Percentiles rank a stretch among this genome's conserved stretches.
Evolutionary conservation across 108 stramenopile species (phyloP).

Genomic region (Nitzschia inconspicua): DNA sequence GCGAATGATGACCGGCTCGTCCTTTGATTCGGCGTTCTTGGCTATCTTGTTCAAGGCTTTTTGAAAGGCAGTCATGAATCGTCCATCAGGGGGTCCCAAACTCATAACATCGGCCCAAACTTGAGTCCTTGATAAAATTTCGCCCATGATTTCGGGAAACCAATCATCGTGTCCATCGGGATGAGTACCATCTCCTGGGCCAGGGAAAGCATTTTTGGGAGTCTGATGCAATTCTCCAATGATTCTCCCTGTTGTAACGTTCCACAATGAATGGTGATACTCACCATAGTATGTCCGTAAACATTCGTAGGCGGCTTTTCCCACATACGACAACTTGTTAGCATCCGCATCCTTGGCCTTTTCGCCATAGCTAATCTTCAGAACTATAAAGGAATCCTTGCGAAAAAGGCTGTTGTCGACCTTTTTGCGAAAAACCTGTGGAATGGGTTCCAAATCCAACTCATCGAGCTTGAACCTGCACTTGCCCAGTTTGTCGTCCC

Average conservation of each 20-base stretch:
- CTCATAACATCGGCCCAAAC: conserved; percentile 45
- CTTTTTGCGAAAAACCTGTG: too few species aligned
- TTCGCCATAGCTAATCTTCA: conserved; percentile 44
- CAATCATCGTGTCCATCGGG: conserved; percentile 34
- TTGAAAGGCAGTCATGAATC: conserved; percentile 33
- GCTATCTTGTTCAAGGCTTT: conserved; percentile 28
- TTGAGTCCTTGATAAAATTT: conserved; percentile 33
- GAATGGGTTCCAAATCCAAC: too few species aligned
- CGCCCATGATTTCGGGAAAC: conserved; percentile 41
- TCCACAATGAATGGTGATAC: conserved; percentile 52
- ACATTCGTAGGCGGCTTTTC: conserved; percentile 37
- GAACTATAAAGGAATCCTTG: too few species aligned
- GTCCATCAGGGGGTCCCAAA: conserved; percentile 52
- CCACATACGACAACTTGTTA: conserved; percentile 29
- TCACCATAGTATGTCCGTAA: conserved; percentile 35
- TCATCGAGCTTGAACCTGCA: too few species aligned
- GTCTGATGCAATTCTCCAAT: conserved; percentile 44
- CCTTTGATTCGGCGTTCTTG: conserved; percentile 4
- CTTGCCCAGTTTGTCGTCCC: too few species aligned
- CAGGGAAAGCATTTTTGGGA: conserved; percentile 16
- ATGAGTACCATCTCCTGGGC: conserved; percentile 14
- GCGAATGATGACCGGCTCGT: conserved; percentile 36
- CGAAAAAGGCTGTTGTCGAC: too few species aligned
- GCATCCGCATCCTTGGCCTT: conserved; percentile 43
- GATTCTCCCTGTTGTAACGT: conserved; percentile 45